Evolutionary conservation across 257 asterid genomes (phyloP).

Genomic region (Mentha longifolia): DNA sequence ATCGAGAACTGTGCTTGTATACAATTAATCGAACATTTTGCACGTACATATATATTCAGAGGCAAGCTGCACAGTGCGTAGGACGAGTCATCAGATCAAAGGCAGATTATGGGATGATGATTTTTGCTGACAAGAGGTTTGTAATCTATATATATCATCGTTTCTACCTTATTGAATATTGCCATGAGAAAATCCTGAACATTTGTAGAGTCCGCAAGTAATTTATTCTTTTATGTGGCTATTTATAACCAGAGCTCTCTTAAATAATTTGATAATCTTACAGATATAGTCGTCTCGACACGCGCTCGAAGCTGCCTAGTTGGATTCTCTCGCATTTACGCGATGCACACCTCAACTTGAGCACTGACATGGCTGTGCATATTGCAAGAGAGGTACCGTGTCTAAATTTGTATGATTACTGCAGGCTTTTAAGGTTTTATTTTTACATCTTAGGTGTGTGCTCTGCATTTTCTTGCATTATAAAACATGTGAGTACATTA

Average conservation of each 20-base stretch:
- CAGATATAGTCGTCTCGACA: conserved; percentile 96
- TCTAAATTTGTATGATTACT: not conserved
- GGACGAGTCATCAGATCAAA: conserved; percentile 98
- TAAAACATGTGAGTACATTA: too few species aligned
- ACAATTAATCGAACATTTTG: not conserved
- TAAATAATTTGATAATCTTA: too few species aligned
- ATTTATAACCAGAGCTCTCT: not conserved
- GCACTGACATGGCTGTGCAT: conserved; percentile 98
- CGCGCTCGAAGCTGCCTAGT: conserved; percentile 92
- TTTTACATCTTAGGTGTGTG: not conserved
- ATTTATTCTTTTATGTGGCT: not conserved
- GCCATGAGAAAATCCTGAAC: not conserved
- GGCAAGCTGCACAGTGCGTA: conserved; percentile 99
- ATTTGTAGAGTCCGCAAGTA: not conserved
- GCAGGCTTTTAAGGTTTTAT: not conserved
- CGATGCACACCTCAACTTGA: conserved; percentile 94
- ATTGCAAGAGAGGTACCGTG: conserved; percentile 86
- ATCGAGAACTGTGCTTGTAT: conserved; percentile 1
- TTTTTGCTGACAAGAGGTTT: conserved; percentile 96
- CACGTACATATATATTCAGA: conserved; percentile 45
- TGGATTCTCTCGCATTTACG: conserved; percentile 97
- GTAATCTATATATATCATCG: conserved; percentile 40
- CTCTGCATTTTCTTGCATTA: not conserved
- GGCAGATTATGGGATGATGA: conserved; percentile 99
- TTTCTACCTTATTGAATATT: not conserved